These are phyloP conservation scores for Thielaviopsis musarum DNA, from an alignment of 2,329 filamentous ascomycete species.

Conservation along the genomic window DNA sequence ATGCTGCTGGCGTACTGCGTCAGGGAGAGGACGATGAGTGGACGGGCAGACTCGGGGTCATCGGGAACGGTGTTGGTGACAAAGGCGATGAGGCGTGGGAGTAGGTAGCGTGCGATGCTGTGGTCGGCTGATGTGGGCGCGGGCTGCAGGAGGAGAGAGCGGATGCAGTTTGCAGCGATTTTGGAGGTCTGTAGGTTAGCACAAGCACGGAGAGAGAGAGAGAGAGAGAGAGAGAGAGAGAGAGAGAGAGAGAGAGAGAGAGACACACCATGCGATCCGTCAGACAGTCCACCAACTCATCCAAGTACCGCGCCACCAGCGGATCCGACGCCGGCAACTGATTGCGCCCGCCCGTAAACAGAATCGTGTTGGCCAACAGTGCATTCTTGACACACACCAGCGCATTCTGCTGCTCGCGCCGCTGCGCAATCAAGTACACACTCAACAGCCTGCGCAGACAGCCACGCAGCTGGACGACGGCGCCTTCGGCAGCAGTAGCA, in stretches of 20 bases:
- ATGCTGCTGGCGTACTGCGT: constrained; percentile 48
- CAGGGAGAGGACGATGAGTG: constrained; percentile 56
- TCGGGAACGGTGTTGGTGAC: constrained; percentile 52
- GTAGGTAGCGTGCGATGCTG: constrained; percentile 54
- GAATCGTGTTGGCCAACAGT: constrained; percentile 70
- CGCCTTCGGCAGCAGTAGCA: constrained; percentile 30
- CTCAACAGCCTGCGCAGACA: constrained; percentile 69
- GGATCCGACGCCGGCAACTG: constrained; percentile 59
- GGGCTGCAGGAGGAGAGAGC: constrained; percentile 59
- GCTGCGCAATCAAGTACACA: constrained; percentile 61
- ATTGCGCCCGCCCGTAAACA: constrained; percentile 67
- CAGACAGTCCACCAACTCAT: constrained; percentile 74
- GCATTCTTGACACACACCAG: constrained; percentile 86
- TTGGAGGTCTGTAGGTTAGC: constrained; percentile 48
- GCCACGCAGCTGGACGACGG: constrained; percentile 56
- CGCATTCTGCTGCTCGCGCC: constrained; percentile 56
- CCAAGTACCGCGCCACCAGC: constrained; percentile 55
- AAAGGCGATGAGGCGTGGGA: constrained; percentile 63
- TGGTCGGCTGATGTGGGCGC: constrained; percentile 49
- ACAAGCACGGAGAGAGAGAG: background rate
- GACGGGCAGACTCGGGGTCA: constrained; percentile 61
- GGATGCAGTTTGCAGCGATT: constrained; percentile 77
- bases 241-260: background rate
- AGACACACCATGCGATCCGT: constrained; percentile 57
- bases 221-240: background rate